Percentiles rank a stretch among this genome's conserved stretches.
Evolutionary conservation across 495 filamentous ascomycete species (phyloP).

Genomic region (Penicillium ochrochloron): DNA sequence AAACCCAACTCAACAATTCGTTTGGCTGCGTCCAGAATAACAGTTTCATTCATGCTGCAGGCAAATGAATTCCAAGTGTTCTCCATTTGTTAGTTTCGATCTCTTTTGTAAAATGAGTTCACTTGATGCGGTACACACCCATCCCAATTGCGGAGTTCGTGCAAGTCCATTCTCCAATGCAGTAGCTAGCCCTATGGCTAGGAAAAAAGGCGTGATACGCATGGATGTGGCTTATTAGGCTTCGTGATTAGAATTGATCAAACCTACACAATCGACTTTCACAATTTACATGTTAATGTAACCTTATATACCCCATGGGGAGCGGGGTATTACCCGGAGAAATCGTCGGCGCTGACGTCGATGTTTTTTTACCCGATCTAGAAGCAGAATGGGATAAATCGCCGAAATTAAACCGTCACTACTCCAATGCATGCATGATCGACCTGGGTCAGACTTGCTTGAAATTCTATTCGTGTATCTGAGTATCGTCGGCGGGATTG

Average conservation of each 20-base stretch:
- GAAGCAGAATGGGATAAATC: background rate
- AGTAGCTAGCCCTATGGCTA: constrained; percentile 22
- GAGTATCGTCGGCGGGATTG: constrained; percentile 1
- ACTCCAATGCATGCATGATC: constrained; percentile 3
- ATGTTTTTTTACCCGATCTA: background rate
- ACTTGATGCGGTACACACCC: constrained; percentile 24
- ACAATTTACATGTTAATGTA: background rate
- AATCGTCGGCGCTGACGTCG: constrained; percentile 10
- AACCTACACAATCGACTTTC: background rate
- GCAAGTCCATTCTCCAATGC: constrained; percentile 49
- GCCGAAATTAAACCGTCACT: constrained; percentile 19
- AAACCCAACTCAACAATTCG: constrained; percentile 56
- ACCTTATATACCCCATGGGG: constrained; percentile 19
- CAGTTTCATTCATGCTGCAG: constrained; percentile 54
- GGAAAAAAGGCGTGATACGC: constrained; percentile 17
- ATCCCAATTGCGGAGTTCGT: constrained; percentile 48
- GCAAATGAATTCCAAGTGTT: constrained; percentile 61
- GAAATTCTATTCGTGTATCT: constrained; percentile 7
- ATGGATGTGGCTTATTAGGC: background rate
- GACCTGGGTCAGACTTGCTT: background rate
- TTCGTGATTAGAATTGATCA: background rate
- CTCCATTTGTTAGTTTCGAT: constrained; percentile 15
- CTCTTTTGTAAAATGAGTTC: background rate
- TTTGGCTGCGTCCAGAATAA: constrained; percentile 52
- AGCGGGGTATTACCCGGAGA: constrained; percentile 14